These are phyloP conservation scores for Exophiala viscosa DNA, from an alignment of 2,329 filamentous ascomycete genomes.

Conservation along the genomic window DNA sequence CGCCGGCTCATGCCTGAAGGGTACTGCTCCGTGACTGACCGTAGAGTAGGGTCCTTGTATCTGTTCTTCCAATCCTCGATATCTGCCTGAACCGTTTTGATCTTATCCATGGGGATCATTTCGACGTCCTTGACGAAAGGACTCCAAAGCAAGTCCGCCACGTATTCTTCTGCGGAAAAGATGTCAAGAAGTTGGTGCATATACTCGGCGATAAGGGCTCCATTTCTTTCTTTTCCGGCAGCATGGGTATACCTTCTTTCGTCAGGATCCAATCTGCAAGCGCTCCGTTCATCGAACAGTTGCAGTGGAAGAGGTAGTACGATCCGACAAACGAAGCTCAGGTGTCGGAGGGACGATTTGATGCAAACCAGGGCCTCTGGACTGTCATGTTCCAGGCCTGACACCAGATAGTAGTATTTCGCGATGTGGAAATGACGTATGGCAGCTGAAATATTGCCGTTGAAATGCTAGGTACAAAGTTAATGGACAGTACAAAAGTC, in stretches of 20 bases:
- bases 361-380: not conserved
- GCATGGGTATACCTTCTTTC: not conserved
- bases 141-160: slow-evolving; percentile 3
- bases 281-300: not conserved
- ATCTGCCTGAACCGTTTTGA: not conserved
- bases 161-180: not conserved
- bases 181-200: slow-evolving; percentile 6
- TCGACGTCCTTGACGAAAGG: not conserved
- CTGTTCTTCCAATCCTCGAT: slow-evolving; percentile 3
- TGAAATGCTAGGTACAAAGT: slow-evolving; percentile 1
- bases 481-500: not conserved
- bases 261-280: slow-evolving; percentile 4
- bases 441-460: slow-evolving; percentile 8
- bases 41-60: not conserved
- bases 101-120: not conserved
- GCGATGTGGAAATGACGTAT: slow-evolving; percentile 6
- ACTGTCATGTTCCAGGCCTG: not conserved
- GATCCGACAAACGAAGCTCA: slow-evolving; percentile 21
- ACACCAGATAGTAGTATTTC: slow-evolving; percentile 1
- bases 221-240: not conserved
- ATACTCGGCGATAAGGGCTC: not conserved
- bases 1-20: not conserved
- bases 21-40: not conserved
- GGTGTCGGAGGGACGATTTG: slow-evolving; percentile 12
- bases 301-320: slow-evolving; percentile 14